Percentiles rank a stretch among this genome's conserved stretches.
Conservation (phyloP, 2,329 filamentous ascomycete species). For the Parastagonospora nodorum region DNA sequence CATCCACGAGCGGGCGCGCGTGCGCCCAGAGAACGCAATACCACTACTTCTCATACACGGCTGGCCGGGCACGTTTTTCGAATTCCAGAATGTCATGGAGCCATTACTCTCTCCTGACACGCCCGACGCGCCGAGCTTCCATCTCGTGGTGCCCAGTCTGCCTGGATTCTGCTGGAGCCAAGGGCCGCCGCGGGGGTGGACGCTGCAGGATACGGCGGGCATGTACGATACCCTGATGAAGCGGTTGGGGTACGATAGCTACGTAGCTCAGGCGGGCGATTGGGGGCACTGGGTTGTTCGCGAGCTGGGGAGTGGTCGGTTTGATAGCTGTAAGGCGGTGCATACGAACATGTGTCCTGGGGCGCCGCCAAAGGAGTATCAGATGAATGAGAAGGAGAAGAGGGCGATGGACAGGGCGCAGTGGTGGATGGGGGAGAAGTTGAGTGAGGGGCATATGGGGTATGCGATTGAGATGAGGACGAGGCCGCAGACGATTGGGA, state of each 20-base stretch:
- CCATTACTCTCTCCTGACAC: constrained; percentile 39
- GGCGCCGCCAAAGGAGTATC: constrained; percentile 36
- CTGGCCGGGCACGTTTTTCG: constrained; percentile 54
- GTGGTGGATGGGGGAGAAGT: constrained; percentile 36
- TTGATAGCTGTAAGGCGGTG: constrained; percentile 45
- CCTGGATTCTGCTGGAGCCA: constrained; percentile 45
- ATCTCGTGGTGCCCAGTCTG: constrained; percentile 63
- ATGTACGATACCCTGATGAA: constrained; percentile 33
- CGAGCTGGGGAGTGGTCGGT: constrained; percentile 44
- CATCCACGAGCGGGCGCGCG: constrained; percentile 41
- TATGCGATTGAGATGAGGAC: constrained; percentile 52
- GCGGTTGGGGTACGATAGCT: constrained; percentile 47
- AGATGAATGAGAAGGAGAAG: constrained; percentile 41
- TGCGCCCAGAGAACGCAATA: constrained; percentile 43
- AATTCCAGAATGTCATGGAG: constrained; percentile 46
- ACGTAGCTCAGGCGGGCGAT: constrained; percentile 48
- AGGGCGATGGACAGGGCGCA: constrained; percentile 37
- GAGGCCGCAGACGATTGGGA: constrained; percentile 51
- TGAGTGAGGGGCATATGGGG: constrained; percentile 47
- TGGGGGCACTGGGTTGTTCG: constrained; percentile 50
- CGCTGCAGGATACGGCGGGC: constrained; percentile 52
- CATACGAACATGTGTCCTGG: constrained; percentile 52
- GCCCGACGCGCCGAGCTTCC: constrained; percentile 49
- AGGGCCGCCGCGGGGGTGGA: constrained; percentile 36
- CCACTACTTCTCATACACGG: constrained; percentile 52